Percentiles rank a stretch among this genome's conserved stretches.
Evolutionary conservation across 148 eudicot species (phyloP).

Genomic region (Amaranthus palmeri): DNA sequence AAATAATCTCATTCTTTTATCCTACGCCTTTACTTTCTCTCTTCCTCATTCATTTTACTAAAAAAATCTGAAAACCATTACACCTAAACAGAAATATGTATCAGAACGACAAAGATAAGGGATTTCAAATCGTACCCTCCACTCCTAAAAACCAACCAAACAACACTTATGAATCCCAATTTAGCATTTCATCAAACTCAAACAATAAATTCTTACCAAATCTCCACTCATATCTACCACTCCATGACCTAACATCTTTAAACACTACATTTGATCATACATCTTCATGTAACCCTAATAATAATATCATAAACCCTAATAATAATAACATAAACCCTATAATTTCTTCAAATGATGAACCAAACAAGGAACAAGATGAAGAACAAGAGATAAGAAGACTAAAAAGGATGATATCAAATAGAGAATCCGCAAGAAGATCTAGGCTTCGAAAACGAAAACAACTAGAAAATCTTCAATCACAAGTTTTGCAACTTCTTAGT

Average conservation of each 20-base stretch:
- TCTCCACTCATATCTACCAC: slow-evolving; percentile 16
- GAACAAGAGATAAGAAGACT: slow-evolving; percentile 27
- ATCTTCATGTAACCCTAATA: slow-evolving; percentile 18
- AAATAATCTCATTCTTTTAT: not conserved
- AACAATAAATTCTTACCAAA: slow-evolving; percentile 21
- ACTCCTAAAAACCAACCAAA: slow-evolving; percentile 6
- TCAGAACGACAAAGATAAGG: slow-evolving; percentile 12
- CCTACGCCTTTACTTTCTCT: not conserved
- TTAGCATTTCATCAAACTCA: slow-evolving; percentile 16
- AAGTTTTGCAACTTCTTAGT: slow-evolving; percentile 29
- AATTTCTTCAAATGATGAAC: not conserved
- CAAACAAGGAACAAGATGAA: slow-evolving; percentile 15
- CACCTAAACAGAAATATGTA: slow-evolving; percentile 18
- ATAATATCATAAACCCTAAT: not conserved
- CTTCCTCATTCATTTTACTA: not conserved
- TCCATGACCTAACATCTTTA: slow-evolving; percentile 24
- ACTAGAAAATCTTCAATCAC: slow-evolving; percentile 34
- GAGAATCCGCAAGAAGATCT: slow-evolving; percentile 47
- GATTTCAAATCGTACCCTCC: slow-evolving; percentile 3
- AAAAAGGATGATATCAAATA: slow-evolving; percentile 35
- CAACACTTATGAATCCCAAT: slow-evolving; percentile 13
- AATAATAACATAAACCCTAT: slow-evolving; percentile 5
- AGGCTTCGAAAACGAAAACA: slow-evolving; percentile 37
- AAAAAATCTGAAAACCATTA: not conserved
- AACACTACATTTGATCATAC: slow-evolving; percentile 22